Conservation (phyloP, 2,329 filamentous ascomycete species). For the Peltaster fructicola region DNA sequence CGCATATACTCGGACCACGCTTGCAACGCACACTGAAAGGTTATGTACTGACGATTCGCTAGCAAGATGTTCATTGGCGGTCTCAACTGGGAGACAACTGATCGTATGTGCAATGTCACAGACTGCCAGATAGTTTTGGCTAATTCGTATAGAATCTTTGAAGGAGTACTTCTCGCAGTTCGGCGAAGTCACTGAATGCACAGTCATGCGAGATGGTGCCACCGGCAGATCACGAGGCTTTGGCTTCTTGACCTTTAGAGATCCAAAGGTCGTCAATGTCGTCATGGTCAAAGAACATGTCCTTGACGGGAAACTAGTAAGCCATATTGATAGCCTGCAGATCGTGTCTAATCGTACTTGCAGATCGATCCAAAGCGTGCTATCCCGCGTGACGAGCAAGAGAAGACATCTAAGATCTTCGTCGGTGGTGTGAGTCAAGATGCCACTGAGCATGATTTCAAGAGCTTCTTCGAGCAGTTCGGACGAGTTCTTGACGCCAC, state of each 20-base stretch:
- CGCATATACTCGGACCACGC: neutral
- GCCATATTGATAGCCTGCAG: no score
- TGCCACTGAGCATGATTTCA: conserved; percentile 89
- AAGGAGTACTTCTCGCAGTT: conserved; percentile 97
- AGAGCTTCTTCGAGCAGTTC: conserved; percentile 91
- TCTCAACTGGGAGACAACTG: conserved; percentile 96
- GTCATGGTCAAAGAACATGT: conserved; percentile 99
- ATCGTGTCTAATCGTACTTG: conserved; percentile 11
- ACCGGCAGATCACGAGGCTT: conserved; percentile 90
- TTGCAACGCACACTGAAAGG: conserved; percentile 4
- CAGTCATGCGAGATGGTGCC: conserved; percentile 94
- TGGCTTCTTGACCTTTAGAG: conserved; percentile 93
- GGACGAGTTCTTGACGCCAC: conserved; percentile 93
- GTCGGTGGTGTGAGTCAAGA: conserved; percentile 96
- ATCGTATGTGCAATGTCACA: conserved; percentile 52
- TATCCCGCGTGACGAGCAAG: conserved; percentile 92
- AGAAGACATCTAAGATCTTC: conserved; percentile 97
- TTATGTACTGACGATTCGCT: conserved; percentile 4
- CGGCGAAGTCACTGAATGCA: conserved; percentile 92
- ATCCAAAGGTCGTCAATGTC: conserved; percentile 93
- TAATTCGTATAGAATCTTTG: conserved; percentile 22
- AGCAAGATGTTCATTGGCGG: conserved; percentile 99
- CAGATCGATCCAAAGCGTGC: conserved; percentile 97
- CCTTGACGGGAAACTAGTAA: conserved; percentile 92
- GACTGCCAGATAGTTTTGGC: neutral